Percentiles rank a stretch among this genome's conserved stretches.
phyloP scores from a whole-genome alignment of 371 early-diverging fungal species.

The Cladochytrium tenue region DNA sequence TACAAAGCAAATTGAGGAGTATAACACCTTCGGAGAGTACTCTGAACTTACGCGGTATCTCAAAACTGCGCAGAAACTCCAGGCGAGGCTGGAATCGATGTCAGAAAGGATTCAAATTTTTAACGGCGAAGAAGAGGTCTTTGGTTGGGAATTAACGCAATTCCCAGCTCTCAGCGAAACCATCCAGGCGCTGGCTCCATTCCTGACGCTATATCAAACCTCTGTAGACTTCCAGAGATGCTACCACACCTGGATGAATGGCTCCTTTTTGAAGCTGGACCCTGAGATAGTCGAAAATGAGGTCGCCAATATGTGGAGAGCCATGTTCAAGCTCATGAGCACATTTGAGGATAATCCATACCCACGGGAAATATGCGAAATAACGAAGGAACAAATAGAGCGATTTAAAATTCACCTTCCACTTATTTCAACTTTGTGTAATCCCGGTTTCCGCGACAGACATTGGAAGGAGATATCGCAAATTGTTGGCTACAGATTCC shows the following conservation, averaged over 20 bases:
- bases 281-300: slow-evolving; percentile 54
- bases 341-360: slow-evolving; percentile 40
- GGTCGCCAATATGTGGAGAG: slow-evolving; percentile 53
- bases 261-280: slow-evolving; percentile 53
- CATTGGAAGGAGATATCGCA: slow-evolving; percentile 56
- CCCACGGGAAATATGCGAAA: slow-evolving; percentile 48
- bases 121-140: slow-evolving; percentile 51
- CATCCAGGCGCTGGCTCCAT: slow-evolving; percentile 42
- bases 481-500: slow-evolving; percentile 51
- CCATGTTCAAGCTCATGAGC: slow-evolving; percentile 47
- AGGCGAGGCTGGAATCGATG: slow-evolving; percentile 45
- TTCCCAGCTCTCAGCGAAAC: slow-evolving; percentile 41
- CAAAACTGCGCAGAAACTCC: slow-evolving; percentile 55
- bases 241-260: slow-evolving; percentile 56
- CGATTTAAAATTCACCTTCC: slow-evolving; percentile 55
- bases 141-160: slow-evolving; percentile 52
- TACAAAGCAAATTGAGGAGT: slow-evolving; percentile 56
- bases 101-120: slow-evolving; percentile 42
- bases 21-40: slow-evolving; percentile 48
- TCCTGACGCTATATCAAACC: slow-evolving; percentile 51
- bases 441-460: slow-evolving; percentile 54
- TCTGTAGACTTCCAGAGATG: slow-evolving; percentile 56
- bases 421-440: slow-evolving; percentile 52
- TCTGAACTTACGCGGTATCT: slow-evolving; percentile 54
- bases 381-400: slow-evolving; percentile 56